These are phyloP conservation scores for Raffaelea arxii DNA, from an alignment of 2,329 filamentous ascomycete species.

Conservation along the genomic window DNA sequence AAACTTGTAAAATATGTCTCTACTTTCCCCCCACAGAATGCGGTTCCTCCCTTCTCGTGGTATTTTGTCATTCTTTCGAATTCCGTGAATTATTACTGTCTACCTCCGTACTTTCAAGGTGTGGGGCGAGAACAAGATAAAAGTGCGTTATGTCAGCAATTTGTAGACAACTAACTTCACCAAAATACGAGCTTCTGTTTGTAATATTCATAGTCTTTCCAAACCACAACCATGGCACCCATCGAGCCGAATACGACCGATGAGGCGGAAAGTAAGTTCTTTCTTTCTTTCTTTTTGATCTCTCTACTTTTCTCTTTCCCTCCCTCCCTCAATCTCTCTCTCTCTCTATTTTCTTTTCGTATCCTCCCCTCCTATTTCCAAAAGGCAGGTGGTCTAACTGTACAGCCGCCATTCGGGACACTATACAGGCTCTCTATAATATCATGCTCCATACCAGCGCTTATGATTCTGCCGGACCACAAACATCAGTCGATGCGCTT, in stretches of 20 bases:
- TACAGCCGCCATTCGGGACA: constrained; percentile 23
- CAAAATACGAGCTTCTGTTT: too few relatives aligned
- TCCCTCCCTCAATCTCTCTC: background rate
- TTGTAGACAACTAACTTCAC: too few relatives aligned
- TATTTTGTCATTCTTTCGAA: too few relatives aligned
- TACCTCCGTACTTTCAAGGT: too few relatives aligned
- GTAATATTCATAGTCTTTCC: background rate
- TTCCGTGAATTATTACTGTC: too few relatives aligned
- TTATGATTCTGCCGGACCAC: constrained; percentile 41
- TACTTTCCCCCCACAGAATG: too few relatives aligned
- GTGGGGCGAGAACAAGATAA: too few relatives aligned
- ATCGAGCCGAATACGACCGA: constrained; percentile 17
- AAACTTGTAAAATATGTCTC: too few relatives aligned
- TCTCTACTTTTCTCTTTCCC: background rate
- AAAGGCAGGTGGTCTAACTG: background rate
- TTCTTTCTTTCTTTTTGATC: background rate
- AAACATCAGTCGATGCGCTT: constrained; percentile 46
- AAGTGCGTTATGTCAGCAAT: too few relatives aligned
- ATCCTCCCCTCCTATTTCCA: background rate
- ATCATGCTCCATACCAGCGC: constrained; percentile 52
- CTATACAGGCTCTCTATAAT: constrained; percentile 55
- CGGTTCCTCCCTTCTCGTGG: too few relatives aligned
- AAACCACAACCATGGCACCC: constrained; percentile 27
- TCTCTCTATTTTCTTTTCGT: background rate
- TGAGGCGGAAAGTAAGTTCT: constrained; percentile 11